A percentile compares a stretch with the other conserved stretches of the same genome.
Conservation (phyloP, 164 flowering plant genomes). For the Vitis vinifera region DNA sequence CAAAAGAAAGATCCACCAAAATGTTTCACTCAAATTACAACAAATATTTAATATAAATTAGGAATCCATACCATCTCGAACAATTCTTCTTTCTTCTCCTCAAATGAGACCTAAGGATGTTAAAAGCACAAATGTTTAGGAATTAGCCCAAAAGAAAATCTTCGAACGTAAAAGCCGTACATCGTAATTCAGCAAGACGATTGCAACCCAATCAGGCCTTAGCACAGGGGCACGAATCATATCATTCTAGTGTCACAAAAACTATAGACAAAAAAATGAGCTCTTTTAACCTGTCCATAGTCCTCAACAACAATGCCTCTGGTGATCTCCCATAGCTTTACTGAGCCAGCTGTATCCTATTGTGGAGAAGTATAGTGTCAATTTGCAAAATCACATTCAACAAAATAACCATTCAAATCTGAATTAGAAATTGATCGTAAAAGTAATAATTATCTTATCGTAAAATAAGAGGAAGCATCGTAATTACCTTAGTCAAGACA, state of each 20-base stretch:
- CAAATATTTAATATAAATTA: not conserved
- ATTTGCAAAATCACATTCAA: not conserved
- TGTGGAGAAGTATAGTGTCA: conserved; percentile 3
- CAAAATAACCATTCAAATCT: not conserved
- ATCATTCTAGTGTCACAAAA: no score
- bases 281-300: conserved; percentile 74
- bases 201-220: no score
- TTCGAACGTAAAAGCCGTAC: not conserved
- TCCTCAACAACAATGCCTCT: conserved; percentile 83
- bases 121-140: not conserved
- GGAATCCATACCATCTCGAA: conserved; percentile 82
- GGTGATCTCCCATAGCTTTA: conserved; percentile 97
- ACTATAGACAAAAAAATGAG: not conserved
- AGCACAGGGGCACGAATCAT: no score
- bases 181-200: no score
- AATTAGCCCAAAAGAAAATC: not conserved
- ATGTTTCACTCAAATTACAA: not conserved
- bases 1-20: conserved; percentile 1
- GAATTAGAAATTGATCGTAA: not conserved
- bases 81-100: conserved; percentile 85
- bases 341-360: conserved; percentile 85
- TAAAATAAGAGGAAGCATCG: not conserved
- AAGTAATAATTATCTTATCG: not conserved
- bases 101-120: conserved; percentile 71
- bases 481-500: conserved; percentile 82